Conservation (phyloP, 2,329 filamentous ascomycete genomes). For the Neurospora crassa region DNA sequence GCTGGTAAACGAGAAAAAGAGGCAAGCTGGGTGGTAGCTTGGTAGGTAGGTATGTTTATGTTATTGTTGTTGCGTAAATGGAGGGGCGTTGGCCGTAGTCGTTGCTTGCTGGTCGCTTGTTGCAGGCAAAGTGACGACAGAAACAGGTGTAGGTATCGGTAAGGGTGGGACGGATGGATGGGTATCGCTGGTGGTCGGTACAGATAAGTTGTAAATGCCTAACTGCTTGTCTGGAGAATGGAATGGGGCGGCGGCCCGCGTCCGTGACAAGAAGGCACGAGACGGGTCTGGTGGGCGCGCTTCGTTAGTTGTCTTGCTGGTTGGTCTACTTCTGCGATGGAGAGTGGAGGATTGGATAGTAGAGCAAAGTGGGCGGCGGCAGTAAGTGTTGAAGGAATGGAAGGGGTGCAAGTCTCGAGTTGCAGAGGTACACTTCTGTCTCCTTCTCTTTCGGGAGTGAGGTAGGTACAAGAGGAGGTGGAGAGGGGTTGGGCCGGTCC, state of each 20-base stretch:
- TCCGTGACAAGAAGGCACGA: not conserved
- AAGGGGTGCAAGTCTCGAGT: not conserved
- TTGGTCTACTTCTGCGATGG: not conserved
- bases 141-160: not conserved
- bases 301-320: not conserved
- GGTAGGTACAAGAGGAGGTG: not conserved
- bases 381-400: not conserved
- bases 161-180: not conserved
- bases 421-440: not conserved
- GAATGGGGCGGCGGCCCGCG: not conserved
- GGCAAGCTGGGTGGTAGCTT: not conserved
- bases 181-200: not conserved
- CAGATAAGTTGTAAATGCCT: too few species aligned
- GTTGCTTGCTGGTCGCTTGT: not conserved
- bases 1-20: not conserved
- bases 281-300: not conserved
- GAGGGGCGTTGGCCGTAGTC: not conserved
- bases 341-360: too few species aligned
- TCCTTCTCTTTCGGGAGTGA: not conserved
- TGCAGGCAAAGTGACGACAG: not conserved
- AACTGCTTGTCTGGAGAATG: not conserved
- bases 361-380: too few species aligned
- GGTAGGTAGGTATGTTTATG: not conserved
- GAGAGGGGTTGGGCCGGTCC: not conserved
- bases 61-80: not conserved